These are phyloP conservation scores for Colletotrichum gloeosporioides DNA, from an alignment of 2,329 filamentous ascomycete species.

Conservation along the genomic window DNA sequence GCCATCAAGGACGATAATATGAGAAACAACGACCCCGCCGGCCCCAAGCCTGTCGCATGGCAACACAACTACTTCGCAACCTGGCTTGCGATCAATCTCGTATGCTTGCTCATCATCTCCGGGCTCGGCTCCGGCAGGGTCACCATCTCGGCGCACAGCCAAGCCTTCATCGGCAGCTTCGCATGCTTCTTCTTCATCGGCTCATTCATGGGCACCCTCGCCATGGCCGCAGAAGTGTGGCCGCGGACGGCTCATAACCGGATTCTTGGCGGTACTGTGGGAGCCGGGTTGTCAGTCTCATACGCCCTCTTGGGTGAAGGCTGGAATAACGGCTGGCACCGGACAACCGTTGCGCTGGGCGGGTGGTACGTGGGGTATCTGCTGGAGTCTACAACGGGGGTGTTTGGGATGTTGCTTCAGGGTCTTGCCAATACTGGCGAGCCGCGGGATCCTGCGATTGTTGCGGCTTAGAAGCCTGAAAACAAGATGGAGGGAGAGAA, in stretches of 20 bases:
- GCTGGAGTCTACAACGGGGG: background rate
- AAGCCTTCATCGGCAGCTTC: background rate
- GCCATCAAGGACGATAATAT: background rate
- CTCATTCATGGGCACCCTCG: background rate
- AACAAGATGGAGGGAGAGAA: background rate
- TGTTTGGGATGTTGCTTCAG: background rate
- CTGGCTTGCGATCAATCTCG: background rate
- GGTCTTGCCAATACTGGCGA: background rate
- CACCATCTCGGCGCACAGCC: background rate
- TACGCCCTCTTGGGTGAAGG: background rate
- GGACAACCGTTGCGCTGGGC: background rate
- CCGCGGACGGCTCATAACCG: background rate
- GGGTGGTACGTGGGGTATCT: background rate
- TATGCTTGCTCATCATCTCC: background rate
- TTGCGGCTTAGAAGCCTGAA: background rate
- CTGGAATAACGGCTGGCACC: background rate
- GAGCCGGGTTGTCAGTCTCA: background rate
- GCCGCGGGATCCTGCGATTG: background rate
- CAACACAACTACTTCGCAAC: background rate
- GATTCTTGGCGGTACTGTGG: background rate
- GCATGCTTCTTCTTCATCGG: background rate
- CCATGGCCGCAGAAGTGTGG: background rate
- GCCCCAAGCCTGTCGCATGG: background rate
- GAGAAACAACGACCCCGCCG: background rate
- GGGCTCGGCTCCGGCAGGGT: background rate